Evolutionary conservation across 805 yeast genomes (phyloP).

Genomic region (Barnettozyma sp.): DNA sequence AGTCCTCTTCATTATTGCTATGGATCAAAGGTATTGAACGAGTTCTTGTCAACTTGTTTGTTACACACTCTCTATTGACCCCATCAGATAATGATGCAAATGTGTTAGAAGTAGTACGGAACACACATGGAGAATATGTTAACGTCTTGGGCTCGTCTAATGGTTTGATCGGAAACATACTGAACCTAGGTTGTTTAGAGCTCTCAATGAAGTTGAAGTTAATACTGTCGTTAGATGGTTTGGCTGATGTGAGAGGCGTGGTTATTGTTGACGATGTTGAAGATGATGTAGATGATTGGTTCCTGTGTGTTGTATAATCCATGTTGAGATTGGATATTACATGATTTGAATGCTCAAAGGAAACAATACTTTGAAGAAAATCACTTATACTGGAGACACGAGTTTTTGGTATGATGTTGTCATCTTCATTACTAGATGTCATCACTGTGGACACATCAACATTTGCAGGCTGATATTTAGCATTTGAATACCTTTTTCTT

Average conservation of each 20-base stretch:
- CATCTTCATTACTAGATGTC: conserved; percentile 8
- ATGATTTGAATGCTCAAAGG: conserved; percentile 3
- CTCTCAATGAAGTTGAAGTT: conserved; percentile 9
- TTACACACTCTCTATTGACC: too few species aligned
- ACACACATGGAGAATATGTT: conserved; percentile 72
- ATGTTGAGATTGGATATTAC: conserved; percentile 6
- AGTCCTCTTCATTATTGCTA: conserved; percentile 4
- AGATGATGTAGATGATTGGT: too few species aligned
- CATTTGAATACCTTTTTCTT: too few species aligned
- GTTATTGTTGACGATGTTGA: too few species aligned
- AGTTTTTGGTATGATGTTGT: conserved; percentile 10
- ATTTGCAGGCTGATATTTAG: conserved; percentile 21
- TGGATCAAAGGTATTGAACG: conserved; percentile 1
- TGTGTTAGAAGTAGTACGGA: conserved; percentile 34
- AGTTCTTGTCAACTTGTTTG: not conserved
- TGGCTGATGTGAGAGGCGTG: conserved; percentile 18
- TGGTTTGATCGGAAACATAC: conserved; percentile 40
- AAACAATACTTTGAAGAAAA: conserved; percentile 7
- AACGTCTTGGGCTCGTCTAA: conserved; percentile 68
- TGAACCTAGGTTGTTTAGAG: conserved; percentile 16
- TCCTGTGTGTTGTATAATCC: conserved; percentile 10
- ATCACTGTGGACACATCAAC: conserved; percentile 13
- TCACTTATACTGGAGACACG: conserved; percentile 9
- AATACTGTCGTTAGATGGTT: conserved; percentile 21
- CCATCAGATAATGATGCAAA: not conserved